Evolutionary conservation across 345 rosid genomes (phyloP).

Genomic region (Syzygium aqueum): DNA sequence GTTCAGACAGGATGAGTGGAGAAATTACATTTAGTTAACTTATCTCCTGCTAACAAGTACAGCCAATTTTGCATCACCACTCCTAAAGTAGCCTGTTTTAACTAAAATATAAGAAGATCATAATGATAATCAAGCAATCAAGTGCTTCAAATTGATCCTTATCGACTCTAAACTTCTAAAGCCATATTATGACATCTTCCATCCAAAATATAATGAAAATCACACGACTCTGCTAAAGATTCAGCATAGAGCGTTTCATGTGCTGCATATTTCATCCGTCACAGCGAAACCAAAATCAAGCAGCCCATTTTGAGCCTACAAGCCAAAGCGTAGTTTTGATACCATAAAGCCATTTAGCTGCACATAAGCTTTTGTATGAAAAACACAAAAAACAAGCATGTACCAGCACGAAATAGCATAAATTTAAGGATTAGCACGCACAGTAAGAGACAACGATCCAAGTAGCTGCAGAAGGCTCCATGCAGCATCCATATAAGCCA

Average conservation of each 20-base stretch:
- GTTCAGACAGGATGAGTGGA: not conserved
- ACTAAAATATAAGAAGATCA: not conserved
- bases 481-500: constrained; percentile 58
- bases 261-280: not conserved
- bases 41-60: not conserved
- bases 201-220: not conserved
- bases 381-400: not conserved
- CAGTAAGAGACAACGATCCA: constrained; percentile 38
- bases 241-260: not conserved
- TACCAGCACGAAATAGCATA: not conserved
- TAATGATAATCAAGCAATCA: not conserved
- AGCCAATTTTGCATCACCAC: not conserved
- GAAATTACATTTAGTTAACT: not conserved
- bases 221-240: not conserved
- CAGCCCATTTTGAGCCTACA: not conserved
- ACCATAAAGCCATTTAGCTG: not conserved
- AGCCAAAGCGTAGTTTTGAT: not conserved
- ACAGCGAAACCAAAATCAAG: not conserved
- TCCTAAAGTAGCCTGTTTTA: not conserved
- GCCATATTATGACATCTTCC: not conserved
- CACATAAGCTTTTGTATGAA: not conserved
- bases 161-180: not conserved
- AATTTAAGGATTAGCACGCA: constrained; percentile 24
- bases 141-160: not conserved
- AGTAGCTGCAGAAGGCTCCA: constrained; percentile 57